Percentiles rank a stretch among this genome's conserved stretches.
Evolutionary conservation across 164 flowering plant species (phyloP).

Genomic region (Chimonanthus praecox): DNA sequence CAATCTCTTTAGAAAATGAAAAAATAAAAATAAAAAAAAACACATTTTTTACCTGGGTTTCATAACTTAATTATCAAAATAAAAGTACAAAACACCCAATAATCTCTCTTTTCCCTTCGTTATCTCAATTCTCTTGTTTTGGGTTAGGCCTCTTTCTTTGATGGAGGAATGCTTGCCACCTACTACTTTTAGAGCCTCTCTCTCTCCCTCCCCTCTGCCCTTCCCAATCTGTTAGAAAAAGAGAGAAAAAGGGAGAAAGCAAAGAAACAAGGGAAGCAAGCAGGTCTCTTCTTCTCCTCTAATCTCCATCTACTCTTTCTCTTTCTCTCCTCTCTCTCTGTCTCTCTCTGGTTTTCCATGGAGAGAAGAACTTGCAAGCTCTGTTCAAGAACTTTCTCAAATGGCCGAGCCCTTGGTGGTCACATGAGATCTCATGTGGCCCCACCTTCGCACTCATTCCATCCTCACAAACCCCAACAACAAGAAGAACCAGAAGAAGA

Average conservation of each 20-base stretch:
- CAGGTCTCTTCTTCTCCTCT: background rate
- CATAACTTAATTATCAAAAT: too few species aligned
- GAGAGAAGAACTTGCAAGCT: conserved; percentile 57
- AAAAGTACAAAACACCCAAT: too few species aligned
- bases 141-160: conserved; percentile 16
- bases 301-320: conserved; percentile 12
- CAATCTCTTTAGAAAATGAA: too few species aligned
- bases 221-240: background rate
- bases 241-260: background rate
- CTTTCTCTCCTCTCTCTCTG: background rate
- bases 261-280: background rate
- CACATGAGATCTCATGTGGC: conserved; percentile 90
- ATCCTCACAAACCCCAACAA: conserved; percentile 18
- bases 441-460: conserved; percentile 10
- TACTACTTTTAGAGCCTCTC: conserved; percentile 30
- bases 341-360: background rate
- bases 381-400: conserved; percentile 59
- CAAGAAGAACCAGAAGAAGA: too few species aligned
- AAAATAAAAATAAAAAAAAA: too few species aligned
- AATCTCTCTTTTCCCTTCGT: background rate
- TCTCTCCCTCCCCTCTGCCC: conserved; percentile 15
- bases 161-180: conserved; percentile 70
- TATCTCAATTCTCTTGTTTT: background rate
- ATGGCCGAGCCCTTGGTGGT: conserved; percentile 90
- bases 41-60: too few species aligned